phyloP scores from a whole-genome alignment of 345 rosid species.

The Lepidium didymum region DNA sequence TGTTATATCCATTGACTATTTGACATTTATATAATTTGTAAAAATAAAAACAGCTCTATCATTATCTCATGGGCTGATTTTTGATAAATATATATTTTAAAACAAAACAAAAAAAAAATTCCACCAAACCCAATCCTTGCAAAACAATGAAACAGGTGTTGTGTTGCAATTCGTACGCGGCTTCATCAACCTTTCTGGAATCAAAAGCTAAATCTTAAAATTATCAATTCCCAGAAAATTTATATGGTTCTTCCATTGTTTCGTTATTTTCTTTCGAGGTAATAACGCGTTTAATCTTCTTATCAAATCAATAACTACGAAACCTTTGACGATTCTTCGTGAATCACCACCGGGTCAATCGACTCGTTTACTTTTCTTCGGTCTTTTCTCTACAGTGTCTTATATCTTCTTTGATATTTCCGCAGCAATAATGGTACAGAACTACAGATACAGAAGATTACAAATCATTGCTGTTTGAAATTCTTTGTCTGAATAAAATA shows the following conservation, averaged over 20 bases:
- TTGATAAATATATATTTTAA: not conserved
- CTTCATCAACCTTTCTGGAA: not conserved
- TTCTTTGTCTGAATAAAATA: conserved; percentile 7
- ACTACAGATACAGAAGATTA: not conserved
- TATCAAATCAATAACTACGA: not conserved
- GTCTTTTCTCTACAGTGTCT: conserved; percentile 11
- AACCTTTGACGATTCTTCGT: conserved; percentile 22
- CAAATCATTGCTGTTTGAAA: not conserved
- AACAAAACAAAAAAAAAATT: not conserved
- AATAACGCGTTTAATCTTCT: not conserved
- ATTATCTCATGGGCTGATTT: not conserved
- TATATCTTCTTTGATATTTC: not conserved
- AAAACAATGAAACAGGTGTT: not conserved
- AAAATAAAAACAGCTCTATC: not conserved
- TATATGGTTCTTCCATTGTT: not conserved
- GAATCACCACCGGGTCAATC: conserved; percentile 20
- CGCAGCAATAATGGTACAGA: not conserved
- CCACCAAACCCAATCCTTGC: conserved; percentile 22
- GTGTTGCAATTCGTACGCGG: not conserved
- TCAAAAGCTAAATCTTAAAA: not conserved
- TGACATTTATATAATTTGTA: not conserved
- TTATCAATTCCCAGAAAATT: not conserved
- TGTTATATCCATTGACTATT: conserved; percentile 13
- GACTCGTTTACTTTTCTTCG: conserved; percentile 27
- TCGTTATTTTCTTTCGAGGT: not conserved